Evolutionary conservation across 371 early-diverging fungal species (phyloP).

Genomic region (Mortierella sp.): DNA sequence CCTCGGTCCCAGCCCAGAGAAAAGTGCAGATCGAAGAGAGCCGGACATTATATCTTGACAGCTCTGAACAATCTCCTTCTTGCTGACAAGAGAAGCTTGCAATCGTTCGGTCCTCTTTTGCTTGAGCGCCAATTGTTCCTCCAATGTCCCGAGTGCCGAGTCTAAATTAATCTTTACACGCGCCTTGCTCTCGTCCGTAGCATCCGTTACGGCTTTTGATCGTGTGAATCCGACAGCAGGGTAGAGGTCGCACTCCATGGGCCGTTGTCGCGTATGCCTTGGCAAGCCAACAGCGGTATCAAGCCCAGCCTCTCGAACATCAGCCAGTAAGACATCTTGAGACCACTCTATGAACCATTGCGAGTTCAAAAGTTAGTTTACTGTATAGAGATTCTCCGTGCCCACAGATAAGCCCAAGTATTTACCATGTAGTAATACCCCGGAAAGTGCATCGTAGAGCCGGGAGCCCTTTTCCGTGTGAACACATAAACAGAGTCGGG

Average conservation of each 20-base stretch:
- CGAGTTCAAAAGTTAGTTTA: background rate
- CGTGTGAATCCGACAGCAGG: background rate
- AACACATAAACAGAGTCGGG: constrained; percentile 18
- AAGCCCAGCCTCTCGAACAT: constrained; percentile 20
- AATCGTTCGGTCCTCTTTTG: constrained; percentile 16
- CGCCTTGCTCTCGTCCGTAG: background rate
- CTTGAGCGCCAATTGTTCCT: constrained; percentile 17
- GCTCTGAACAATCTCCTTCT: constrained; percentile 27
- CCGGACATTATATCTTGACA: constrained; percentile 21
- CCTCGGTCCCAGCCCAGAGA: background rate
- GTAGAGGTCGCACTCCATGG: constrained; percentile 11
- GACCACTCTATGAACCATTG: constrained; percentile 20
- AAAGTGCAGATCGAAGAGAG: constrained; percentile 7
- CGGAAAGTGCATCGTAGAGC: constrained; percentile 21
- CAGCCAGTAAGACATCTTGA: constrained; percentile 15
- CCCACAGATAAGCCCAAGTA: no score
- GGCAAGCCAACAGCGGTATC: constrained; percentile 12
- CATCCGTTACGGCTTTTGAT: background rate
- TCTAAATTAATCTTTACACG: constrained; percentile 24
- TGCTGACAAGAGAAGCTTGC: constrained; percentile 18
- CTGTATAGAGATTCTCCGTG: background rate
- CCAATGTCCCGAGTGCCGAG: constrained; percentile 6
- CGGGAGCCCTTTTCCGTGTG: background rate
- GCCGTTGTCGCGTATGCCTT: background rate
- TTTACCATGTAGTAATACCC: constrained; percentile 22